A percentile compares a stretch with the other conserved stretches of the same genome.
phyloP scores from a whole-genome alignment of 768 basidiomycete species.

The Tulasnella sp. region DNA sequence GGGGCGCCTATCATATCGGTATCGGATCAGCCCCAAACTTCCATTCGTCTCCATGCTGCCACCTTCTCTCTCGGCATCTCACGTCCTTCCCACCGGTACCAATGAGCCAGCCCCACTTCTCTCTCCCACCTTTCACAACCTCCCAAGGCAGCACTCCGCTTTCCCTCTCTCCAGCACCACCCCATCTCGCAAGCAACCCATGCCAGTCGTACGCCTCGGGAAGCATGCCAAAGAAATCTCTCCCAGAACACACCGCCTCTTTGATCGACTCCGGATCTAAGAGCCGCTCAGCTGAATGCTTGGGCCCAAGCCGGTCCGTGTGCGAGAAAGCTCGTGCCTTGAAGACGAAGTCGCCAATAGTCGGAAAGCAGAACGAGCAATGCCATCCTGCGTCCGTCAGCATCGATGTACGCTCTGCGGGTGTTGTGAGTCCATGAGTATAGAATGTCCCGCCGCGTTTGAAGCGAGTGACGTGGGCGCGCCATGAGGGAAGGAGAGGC shows the following conservation, averaged over 20 bases:
- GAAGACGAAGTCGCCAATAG: conserved; percentile 3
- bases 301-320: neutral
- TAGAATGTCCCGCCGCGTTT: neutral
- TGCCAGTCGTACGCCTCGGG: conserved; percentile 10
- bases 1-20: too few relatives aligned
- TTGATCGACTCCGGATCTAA: conserved; percentile 1
- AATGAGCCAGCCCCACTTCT: conserved; percentile 3
- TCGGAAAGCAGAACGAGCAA: conserved; percentile 6
- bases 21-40: neutral
- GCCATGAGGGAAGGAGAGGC: neutral
- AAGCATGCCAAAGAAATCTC: conserved; percentile 8
- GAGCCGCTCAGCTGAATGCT: neutral
- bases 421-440: neutral
- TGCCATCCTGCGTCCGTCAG: conserved; percentile 11
- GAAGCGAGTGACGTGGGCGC: neutral
- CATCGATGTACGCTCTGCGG: neutral
- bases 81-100: neutral
- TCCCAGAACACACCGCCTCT: neutral
- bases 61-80: neutral
- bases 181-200: neutral
- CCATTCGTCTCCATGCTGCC: conserved; percentile 3
- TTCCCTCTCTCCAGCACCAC: neutral
- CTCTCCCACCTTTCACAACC: neutral
- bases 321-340: conserved; percentile 6
- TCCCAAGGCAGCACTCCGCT: neutral